Conservation (phyloP, 108 stramenopile genomes). For the Schizochytrium sp. region DNA sequence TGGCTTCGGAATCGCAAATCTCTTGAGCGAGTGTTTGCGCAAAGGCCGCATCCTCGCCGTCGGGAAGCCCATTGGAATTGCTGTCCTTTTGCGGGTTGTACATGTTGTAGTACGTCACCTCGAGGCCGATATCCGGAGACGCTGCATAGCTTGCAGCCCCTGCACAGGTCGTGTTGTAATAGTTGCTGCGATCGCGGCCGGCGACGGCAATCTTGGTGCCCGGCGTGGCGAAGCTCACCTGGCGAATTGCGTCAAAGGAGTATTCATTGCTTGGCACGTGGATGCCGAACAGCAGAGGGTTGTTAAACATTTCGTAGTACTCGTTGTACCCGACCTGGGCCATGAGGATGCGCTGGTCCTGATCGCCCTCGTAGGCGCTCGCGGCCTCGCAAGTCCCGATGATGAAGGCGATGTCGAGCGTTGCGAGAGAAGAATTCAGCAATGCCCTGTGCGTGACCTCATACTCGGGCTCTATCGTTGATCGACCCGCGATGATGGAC, state of each 20-base stretch:
- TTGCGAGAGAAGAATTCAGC: constrained; percentile 25
- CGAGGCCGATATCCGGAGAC: constrained; percentile 24
- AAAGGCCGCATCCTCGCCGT: constrained; percentile 36
- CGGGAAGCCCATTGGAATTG: constrained; percentile 28
- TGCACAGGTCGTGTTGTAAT: constrained; percentile 44
- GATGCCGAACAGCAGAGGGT: constrained; percentile 54
- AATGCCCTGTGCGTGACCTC: constrained; percentile 20
- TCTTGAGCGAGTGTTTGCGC: constrained; percentile 31
- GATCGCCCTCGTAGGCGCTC: constrained; percentile 33
- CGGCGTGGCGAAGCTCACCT: constrained; percentile 29
- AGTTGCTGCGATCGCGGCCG: constrained; percentile 38
- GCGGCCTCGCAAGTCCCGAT: constrained; percentile 41
- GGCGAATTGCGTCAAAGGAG: constrained; percentile 27
- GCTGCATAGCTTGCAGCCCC: constrained; percentile 24
- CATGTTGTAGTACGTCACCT: background rate
- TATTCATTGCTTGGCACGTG: constrained; percentile 49
- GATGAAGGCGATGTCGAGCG: constrained; percentile 34
- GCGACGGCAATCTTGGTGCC: constrained; percentile 31
- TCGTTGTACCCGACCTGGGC: constrained; percentile 51
- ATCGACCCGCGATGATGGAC: constrained; percentile 43
- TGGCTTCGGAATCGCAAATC: constrained; percentile 27
- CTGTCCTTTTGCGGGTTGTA: constrained; percentile 40
- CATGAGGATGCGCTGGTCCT: constrained; percentile 35
- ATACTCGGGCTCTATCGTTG: constrained; percentile 21
- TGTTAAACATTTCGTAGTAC: constrained; percentile 32